Conservation (phyloP, 805 yeast species). For the Cyberlindnera samutprakarnensis region DNA sequence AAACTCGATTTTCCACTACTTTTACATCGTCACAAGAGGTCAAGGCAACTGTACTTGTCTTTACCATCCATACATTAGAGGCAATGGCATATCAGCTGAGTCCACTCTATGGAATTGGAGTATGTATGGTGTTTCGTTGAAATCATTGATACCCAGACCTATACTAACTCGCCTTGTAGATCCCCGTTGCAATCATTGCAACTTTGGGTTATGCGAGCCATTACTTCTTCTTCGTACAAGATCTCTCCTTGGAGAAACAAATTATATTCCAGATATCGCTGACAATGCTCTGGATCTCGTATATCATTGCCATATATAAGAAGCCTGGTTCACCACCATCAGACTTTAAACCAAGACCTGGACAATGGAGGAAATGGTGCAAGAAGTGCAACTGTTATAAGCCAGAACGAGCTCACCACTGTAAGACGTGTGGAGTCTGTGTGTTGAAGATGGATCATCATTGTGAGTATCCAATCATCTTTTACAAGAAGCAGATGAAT, state of each 20-base stretch:
- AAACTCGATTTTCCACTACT: no score
- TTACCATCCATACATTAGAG: no score
- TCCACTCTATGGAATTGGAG: constrained; percentile 17
- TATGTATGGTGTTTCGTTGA: constrained; percentile 3
- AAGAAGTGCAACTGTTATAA: constrained; percentile 63
- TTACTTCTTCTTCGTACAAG: constrained; percentile 41
- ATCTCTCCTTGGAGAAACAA: constrained; percentile 33
- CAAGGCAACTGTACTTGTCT: no score
- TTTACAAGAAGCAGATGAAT: neutral
- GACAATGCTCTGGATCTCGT: constrained; percentile 65
- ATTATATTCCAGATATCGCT: constrained; percentile 39
- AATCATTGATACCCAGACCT: no score
- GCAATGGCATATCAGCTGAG: constrained; percentile 7
- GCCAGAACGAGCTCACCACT: constrained; percentile 84
- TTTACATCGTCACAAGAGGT: neutral
- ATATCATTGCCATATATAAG: constrained; percentile 55
- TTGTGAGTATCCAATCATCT: constrained; percentile 25
- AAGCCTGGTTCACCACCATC: constrained; percentile 65
- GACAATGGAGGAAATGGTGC: constrained; percentile 65
- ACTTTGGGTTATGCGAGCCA: constrained; percentile 59
- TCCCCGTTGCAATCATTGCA: constrained; percentile 57
- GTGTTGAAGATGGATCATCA: constrained; percentile 92
- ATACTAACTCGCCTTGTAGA: constrained; percentile 25
- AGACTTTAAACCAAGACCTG: constrained; percentile 33
- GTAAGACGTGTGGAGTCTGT: constrained; percentile 66